These are phyloP conservation scores for Plicaturopsis crispa DNA, from an alignment of 768 basidiomycete genomes.

Conservation along the genomic window DNA sequence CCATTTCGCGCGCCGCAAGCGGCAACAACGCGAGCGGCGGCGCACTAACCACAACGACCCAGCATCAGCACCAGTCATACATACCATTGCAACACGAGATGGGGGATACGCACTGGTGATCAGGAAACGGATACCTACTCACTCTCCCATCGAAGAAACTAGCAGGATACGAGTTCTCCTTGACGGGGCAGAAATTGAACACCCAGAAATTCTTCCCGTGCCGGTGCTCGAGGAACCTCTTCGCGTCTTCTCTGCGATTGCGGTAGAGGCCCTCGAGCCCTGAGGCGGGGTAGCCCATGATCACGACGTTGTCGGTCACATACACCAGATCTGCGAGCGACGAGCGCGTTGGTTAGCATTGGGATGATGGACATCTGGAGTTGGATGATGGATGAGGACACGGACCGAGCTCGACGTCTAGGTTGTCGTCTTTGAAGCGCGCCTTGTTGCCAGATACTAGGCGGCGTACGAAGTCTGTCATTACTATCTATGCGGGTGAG, in stretches of 20 bases:
- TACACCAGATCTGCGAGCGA: slow-evolving; percentile 44
- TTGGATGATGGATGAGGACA: slow-evolving; percentile 10
- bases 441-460: slow-evolving; percentile 81
- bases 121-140: slow-evolving; percentile 83
- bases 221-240: slow-evolving; percentile 62
- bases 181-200: slow-evolving; percentile 81
- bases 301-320: slow-evolving; percentile 68
- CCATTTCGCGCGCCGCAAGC: slow-evolving; percentile 68
- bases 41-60: slow-evolving; percentile 51
- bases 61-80: too few species aligned
- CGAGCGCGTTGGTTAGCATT: too few species aligned
- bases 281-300: slow-evolving; percentile 79
- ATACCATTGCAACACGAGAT: slow-evolving; percentile 1
- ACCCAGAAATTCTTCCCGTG: slow-evolving; percentile 80
- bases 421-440: slow-evolving; percentile 59
- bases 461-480: slow-evolving; percentile 62
- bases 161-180: slow-evolving; percentile 74
- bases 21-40: slow-evolving; percentile 74
- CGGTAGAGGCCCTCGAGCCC: slow-evolving; percentile 75
- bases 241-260: slow-evolving; percentile 70
- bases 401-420: slow-evolving; percentile 67
- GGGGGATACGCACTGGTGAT: slow-evolving; percentile 64
- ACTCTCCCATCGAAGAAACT: slow-evolving; percentile 65
- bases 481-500: slow-evolving; percentile 17
- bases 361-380: too few species aligned